A percentile compares a stretch with the other conserved stretches of the same genome.
Evolutionary conservation across 192 early-diverging fungal species (phyloP).

Genomic region (Backusella mclennaniae): DNA sequence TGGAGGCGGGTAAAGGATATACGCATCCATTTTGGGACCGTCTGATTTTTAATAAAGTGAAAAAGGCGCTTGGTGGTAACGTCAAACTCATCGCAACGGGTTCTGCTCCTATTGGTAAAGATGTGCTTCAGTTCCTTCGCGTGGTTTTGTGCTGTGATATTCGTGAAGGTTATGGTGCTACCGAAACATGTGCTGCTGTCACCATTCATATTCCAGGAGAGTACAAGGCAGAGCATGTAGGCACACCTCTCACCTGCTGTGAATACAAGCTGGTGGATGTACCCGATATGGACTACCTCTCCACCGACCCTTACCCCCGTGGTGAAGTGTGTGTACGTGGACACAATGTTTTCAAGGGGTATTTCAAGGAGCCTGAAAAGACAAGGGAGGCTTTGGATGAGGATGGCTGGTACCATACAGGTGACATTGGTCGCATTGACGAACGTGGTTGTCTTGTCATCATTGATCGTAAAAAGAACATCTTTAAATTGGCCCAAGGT

Average conservation of each 20-base stretch:
- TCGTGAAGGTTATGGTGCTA: slow-evolving; percentile 55
- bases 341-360: slow-evolving; percentile 67
- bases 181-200: slow-evolving; percentile 45
- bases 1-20: slow-evolving; percentile 54
- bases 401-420: slow-evolving; percentile 90
- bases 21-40: slow-evolving; percentile 84
- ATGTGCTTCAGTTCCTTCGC: slow-evolving; percentile 67
- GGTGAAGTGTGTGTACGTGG: slow-evolving; percentile 91
- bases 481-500: slow-evolving; percentile 73
- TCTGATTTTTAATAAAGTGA: slow-evolving; percentile 84
- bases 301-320: slow-evolving; percentile 74
- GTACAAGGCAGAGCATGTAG: slow-evolving; percentile 61
- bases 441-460: slow-evolving; percentile 66
- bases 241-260: slow-evolving; percentile 57
- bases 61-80: slow-evolving; percentile 75
- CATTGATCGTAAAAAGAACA: slow-evolving; percentile 84
- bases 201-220: slow-evolving; percentile 45
- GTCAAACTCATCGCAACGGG: slow-evolving; percentile 64
- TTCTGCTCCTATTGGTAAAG: slow-evolving; percentile 68
- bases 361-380: slow-evolving; percentile 82
- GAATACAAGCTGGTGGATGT: slow-evolving; percentile 87
- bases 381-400: slow-evolving; percentile 73
- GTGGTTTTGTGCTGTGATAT: slow-evolving; percentile 65
- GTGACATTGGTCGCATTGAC: slow-evolving; percentile 38
- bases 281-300: slow-evolving; percentile 81